A percentile compares a stretch with the other conserved stretches of the same genome.
Evolutionary conservation across 768 basidiomycete species (phyloP).

Genomic region (Omphalotus guepiniiformis): DNA sequence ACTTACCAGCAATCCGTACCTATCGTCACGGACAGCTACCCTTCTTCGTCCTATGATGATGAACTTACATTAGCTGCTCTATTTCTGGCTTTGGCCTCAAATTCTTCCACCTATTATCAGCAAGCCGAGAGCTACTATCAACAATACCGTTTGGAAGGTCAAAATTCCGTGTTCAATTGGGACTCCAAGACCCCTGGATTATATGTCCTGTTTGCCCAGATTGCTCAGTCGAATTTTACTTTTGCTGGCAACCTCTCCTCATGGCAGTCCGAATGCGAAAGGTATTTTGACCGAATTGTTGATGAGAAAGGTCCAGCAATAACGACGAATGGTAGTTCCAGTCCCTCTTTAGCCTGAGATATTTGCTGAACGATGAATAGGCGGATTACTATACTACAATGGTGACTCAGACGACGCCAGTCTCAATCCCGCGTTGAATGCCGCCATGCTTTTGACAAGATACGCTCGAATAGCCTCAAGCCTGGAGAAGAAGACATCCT

Average conservation of each 20-base stretch:
- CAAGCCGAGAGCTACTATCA: constrained; percentile 62
- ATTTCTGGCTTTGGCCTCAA: constrained; percentile 69
- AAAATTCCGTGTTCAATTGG: constrained; percentile 79
- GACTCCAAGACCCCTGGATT: constrained; percentile 78
- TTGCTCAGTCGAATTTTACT: constrained; percentile 52
- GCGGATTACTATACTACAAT: constrained; percentile 76
- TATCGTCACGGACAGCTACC: constrained; percentile 56
- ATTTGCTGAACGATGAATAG: constrained; percentile 34
- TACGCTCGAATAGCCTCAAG: constrained; percentile 69
- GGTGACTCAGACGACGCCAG: constrained; percentile 79
- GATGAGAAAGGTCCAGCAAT: constrained; percentile 38
- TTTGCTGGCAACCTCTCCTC: constrained; percentile 52
- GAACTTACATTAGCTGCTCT: constrained; percentile 75
- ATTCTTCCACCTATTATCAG: constrained; percentile 50
- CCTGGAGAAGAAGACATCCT: constrained; percentile 49
- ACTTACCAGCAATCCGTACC: constrained; percentile 73
- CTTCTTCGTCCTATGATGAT: constrained; percentile 68
- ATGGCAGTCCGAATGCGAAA: constrained; percentile 71
- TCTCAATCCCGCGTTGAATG: constrained; percentile 83
- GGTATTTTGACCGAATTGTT: constrained; percentile 71
- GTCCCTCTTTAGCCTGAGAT: too few relatives aligned
- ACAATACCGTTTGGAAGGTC: constrained; percentile 47
- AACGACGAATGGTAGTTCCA: constrained; percentile 42
- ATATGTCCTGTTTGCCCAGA: constrained; percentile 70
- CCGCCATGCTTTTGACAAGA: constrained; percentile 76